Conservation (phyloP, 1,139 yeast species). For the Magnusiomyces paraingens region DNA sequence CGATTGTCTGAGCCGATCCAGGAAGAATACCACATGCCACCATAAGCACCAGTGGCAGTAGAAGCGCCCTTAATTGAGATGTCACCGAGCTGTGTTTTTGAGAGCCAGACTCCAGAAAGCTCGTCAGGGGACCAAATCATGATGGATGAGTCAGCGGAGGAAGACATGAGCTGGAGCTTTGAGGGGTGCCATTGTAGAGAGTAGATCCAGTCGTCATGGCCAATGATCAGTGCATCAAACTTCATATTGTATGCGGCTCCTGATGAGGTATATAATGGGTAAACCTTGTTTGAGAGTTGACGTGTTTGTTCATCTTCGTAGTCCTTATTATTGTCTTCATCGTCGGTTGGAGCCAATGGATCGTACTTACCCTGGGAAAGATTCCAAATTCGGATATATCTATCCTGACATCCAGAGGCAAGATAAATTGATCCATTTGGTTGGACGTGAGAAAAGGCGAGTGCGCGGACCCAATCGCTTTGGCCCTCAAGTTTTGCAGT, state of each 20-base stretch:
- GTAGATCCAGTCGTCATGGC: slow-evolving; percentile 98
- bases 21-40: slow-evolving; percentile 89
- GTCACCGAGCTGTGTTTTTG: slow-evolving; percentile 78
- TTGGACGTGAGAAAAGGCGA: slow-evolving; percentile 50
- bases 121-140: slow-evolving; percentile 95
- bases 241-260: slow-evolving; percentile 49
- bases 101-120: slow-evolving; percentile 86
- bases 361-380: slow-evolving; percentile 47
- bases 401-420: slow-evolving; percentile 86
- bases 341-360: slow-evolving; percentile 14
- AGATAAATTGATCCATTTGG: slow-evolving; percentile 43
- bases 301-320: slow-evolving; percentile 12
- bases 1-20: slow-evolving; percentile 62
- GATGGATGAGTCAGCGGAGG: slow-evolving; percentile 89
- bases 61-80: slow-evolving; percentile 93
- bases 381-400: slow-evolving; percentile 84
- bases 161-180: slow-evolving; percentile 59
- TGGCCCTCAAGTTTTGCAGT: slow-evolving; percentile 69
- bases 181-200: slow-evolving; percentile 75
- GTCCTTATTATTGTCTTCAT: slow-evolving; percentile 18
- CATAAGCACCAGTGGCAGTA: slow-evolving; percentile 96
- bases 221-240: slow-evolving; percentile 91
- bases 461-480: slow-evolving; percentile 86
- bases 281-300: slow-evolving; percentile 26
- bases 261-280: slow-evolving; percentile 19